Base-by-base conservation (phyloP, 129 eudicot species). In the Flaveria brownii region DNA sequence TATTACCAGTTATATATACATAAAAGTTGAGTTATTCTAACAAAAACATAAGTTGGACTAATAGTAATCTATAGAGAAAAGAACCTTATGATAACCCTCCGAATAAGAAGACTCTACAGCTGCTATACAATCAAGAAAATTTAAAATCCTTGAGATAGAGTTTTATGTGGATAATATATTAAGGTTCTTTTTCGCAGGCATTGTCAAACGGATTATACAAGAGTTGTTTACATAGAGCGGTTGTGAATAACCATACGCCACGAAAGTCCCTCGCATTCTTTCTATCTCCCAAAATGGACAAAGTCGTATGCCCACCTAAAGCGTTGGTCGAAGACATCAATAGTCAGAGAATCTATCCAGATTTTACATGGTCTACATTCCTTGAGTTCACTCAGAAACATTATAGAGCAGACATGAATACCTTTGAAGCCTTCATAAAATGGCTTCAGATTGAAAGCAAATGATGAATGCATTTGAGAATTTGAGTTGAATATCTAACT, bases 181-280 rank as follows among this genome's bases (percentile, higher is more conserved):
- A 63, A 41, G 17, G 28, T 65, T 17, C 68, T 18, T 70, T 61
- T 77, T 55, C 47, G 36, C 91, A 92, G 97, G 97, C 96, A 25
- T 82, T 92, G 43, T 85, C 97, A 16, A 92, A 92, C 59, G 97
- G 97, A 80, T 73, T 86, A 30, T 92, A 89, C 86, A 92, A 86
- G 85, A 90, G 97, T 59, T 92, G 97, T 74, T 69, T 92, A 72
- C 97, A 92, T 82, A 87, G 97, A 78, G 97, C 97, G 2, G 92
- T 89, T 28, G 93, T 92, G 51, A 92, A 89, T 75, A 84, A 74
- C 36, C 57, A 59, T 42, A 82, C 82, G 1, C 87, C 96, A 56
- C 86, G 97, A 51, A 87, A 86, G 76, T 89, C 96, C 49, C 80
- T 92, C 13, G 97, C 96, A 17, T 92, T 89, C 84, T 92, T 92